These are phyloP conservation scores for Acanthamoeba sp. DNA, from an alignment of 208 protist species.

Conservation along the genomic window DNA sequence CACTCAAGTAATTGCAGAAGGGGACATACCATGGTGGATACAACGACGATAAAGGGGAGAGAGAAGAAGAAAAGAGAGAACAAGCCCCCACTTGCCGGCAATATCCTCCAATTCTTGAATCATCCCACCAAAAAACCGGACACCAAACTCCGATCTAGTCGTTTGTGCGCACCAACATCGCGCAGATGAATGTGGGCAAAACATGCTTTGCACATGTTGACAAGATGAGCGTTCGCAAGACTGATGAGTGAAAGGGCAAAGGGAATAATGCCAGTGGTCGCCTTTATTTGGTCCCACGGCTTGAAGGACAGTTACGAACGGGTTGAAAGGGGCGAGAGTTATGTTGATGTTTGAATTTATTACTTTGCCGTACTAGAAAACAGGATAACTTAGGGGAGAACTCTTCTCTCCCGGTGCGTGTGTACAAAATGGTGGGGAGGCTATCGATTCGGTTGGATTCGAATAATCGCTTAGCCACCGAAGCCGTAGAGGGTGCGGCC, in stretches of 20 bases:
- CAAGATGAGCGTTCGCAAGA: no score
- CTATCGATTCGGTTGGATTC: not conserved
- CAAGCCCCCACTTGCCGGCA: not conserved
- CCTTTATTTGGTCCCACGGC: no score
- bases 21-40: slow-evolving; percentile 21
- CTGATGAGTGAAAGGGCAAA: no score
- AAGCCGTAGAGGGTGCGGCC: slow-evolving; percentile 97
- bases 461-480: slow-evolving; percentile 91
- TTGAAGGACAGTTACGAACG: no score
- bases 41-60: slow-evolving; percentile 38
- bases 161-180: no score
- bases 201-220: no score
- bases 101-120: not conserved
- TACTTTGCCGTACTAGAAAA: not conserved
- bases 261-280: no score
- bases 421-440: not conserved
- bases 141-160: not conserved
- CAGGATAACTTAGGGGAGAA: not conserved
- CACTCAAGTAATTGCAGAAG: not conserved
- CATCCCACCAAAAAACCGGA: not conserved
- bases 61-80: slow-evolving; percentile 5
- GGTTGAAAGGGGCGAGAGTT: no score
- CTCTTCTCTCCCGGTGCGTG: slow-evolving; percentile 8
- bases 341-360: not conserved
- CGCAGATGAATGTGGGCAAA: no score